Evolutionary conservation across 2,329 filamentous ascomycete species (phyloP).

Genomic region (Ophiostoma novo-ulmi): DNA sequence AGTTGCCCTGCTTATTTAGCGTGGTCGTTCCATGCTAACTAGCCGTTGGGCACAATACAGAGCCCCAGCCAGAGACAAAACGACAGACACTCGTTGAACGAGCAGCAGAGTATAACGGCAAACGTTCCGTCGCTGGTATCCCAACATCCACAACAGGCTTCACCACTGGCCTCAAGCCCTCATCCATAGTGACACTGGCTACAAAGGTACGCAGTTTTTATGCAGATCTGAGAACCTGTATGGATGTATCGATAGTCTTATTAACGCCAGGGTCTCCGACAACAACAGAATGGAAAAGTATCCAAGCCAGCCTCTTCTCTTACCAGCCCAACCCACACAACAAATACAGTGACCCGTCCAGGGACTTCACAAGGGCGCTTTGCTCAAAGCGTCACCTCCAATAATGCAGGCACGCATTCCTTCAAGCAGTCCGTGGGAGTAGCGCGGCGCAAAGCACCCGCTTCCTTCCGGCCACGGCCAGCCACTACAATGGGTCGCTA

Average conservation of each 20-base stretch:
- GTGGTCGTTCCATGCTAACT: neutral
- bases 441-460: slow-evolving; percentile 36
- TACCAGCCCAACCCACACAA: slow-evolving; percentile 33
- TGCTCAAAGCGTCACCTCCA: slow-evolving; percentile 53
- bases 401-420: slow-evolving; percentile 43
- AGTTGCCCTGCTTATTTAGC: slow-evolving; percentile 12
- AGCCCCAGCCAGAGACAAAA: slow-evolving; percentile 53
- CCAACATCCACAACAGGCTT: slow-evolving; percentile 31
- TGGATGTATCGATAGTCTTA: neutral
- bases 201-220: slow-evolving; percentile 15
- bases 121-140: slow-evolving; percentile 36
- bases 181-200: slow-evolving; percentile 27
- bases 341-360: neutral
- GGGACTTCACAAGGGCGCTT: slow-evolving; percentile 42
- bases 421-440: slow-evolving; percentile 43
- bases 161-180: slow-evolving; percentile 44
- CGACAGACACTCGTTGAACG: slow-evolving; percentile 54
- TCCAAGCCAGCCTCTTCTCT: slow-evolving; percentile 9
- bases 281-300: neutral
- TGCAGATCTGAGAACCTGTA: neutral
- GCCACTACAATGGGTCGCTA: slow-evolving; percentile 37
- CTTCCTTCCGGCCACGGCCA: slow-evolving; percentile 40
- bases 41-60: slow-evolving; percentile 29
- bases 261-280: neutral
- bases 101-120: slow-evolving; percentile 47